A percentile compares a stretch with the other conserved stretches of the same genome.
These are phyloP conservation scores for Ceratocystis diversiconidia DNA, from an alignment of 2,329 filamentous ascomycete species.

Conservation along the genomic window DNA sequence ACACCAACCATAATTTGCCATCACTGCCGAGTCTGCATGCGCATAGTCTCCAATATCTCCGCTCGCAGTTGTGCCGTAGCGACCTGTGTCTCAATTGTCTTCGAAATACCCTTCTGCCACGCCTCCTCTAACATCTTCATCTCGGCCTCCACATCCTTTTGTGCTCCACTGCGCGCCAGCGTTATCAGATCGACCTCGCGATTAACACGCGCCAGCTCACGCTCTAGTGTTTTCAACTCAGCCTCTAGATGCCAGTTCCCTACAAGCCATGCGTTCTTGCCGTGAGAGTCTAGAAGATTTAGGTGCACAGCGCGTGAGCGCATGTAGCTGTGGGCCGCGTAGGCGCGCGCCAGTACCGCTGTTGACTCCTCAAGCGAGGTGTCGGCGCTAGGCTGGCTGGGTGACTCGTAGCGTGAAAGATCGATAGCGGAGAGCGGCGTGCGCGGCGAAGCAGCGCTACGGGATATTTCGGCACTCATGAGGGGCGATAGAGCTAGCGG, in stretches of 20 bases:
- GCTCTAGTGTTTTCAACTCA: constrained; percentile 54
- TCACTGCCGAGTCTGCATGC: constrained; percentile 20
- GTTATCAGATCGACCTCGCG: constrained; percentile 61
- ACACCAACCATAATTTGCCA: neutral
- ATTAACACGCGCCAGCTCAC: constrained; percentile 54
- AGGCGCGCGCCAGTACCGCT: constrained; percentile 45
- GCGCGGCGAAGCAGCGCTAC: constrained; percentile 40
- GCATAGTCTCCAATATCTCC: constrained; percentile 51
- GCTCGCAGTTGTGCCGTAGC: constrained; percentile 59
- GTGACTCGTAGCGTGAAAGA: constrained; percentile 67
- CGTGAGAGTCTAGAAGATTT: constrained; percentile 60
- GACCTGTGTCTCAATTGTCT: constrained; percentile 73
- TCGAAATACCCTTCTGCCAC: constrained; percentile 66
- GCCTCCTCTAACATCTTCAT: constrained; percentile 57
- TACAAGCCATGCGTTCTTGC: constrained; percentile 84
- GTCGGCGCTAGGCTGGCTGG: constrained; percentile 34
- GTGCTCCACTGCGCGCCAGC: constrained; percentile 50
- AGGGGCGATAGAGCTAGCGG: constrained; percentile 46
- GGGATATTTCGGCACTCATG: constrained; percentile 53
- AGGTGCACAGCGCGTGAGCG: constrained; percentile 41
- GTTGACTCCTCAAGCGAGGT: constrained; percentile 28
- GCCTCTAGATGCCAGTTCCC: constrained; percentile 69
- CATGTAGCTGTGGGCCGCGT: constrained; percentile 39
- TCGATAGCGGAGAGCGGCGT: constrained; percentile 54
- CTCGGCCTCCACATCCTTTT: constrained; percentile 60